Conservation (phyloP, 2,329 filamentous ascomycete genomes). For the Pseudofabraea citricarpa region DNA sequence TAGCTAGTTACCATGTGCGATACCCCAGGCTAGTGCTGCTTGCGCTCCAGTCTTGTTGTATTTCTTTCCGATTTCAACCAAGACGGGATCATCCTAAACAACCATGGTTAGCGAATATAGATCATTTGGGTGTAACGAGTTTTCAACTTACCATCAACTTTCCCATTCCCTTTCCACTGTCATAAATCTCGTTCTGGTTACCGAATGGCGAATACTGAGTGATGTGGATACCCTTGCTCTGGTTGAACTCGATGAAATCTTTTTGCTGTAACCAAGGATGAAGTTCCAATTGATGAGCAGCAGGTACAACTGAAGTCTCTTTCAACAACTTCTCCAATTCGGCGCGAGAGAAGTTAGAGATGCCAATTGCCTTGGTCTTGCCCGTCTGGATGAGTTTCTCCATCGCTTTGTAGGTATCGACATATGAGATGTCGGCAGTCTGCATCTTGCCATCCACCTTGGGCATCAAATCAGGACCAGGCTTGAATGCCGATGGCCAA, state of each 20-base stretch:
- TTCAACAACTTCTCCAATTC: slow-evolving; percentile 35
- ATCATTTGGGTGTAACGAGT: too few relatives aligned
- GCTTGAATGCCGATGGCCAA: slow-evolving; percentile 30
- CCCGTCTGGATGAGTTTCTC: slow-evolving; percentile 47
- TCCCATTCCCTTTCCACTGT: slow-evolving; percentile 50
- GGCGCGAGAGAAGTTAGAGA: slow-evolving; percentile 52
- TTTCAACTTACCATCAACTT: slow-evolving; percentile 23
- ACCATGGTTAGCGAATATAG: too few relatives aligned
- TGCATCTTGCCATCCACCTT: slow-evolving; percentile 21
- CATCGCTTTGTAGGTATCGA: slow-evolving; percentile 54
- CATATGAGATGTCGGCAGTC: slow-evolving; percentile 27
- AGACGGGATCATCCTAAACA: slow-evolving; percentile 43
- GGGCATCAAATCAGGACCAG: slow-evolving; percentile 18
- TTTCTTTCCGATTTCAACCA: slow-evolving; percentile 50
- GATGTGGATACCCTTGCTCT: slow-evolving; percentile 36
- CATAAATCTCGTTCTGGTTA: slow-evolving; percentile 59
- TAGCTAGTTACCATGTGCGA: slow-evolving; percentile 30
- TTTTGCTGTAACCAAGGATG: slow-evolving; percentile 48
- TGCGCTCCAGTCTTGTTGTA: slow-evolving; percentile 52
- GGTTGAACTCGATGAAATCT: slow-evolving; percentile 40
- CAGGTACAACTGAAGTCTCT: slow-evolving; percentile 44
- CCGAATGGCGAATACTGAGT: slow-evolving; percentile 47
- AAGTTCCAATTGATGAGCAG: slow-evolving; percentile 53
- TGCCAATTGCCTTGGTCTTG: slow-evolving; percentile 52
- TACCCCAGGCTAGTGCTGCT: slow-evolving; percentile 54